Conservation (phyloP, 2,329 filamentous ascomycete species). For the Monosporascus sp. region DNA sequence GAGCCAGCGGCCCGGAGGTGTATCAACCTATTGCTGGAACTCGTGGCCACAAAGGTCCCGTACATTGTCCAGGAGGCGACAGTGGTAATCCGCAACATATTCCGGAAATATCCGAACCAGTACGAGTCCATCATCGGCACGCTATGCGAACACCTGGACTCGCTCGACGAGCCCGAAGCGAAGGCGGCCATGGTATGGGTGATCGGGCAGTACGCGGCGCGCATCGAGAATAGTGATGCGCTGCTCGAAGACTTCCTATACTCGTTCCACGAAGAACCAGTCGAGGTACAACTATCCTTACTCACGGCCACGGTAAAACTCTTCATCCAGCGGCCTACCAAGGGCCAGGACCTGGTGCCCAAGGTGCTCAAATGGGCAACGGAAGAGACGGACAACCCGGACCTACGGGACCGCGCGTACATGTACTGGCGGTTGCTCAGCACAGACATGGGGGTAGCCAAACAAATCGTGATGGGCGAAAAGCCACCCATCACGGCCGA, state of each 20-base stretch:
- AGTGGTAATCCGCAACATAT: slow-evolving; percentile 97
- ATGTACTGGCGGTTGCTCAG: slow-evolving; percentile 99
- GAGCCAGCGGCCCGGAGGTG: slow-evolving; percentile 86
- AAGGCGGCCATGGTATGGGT: slow-evolving; percentile 99
- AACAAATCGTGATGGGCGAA: slow-evolving; percentile 89
- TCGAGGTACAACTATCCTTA: slow-evolving; percentile 91
- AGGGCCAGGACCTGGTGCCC: slow-evolving; percentile 87
- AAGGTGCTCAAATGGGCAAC: slow-evolving; percentile 98
- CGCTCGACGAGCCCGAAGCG: slow-evolving; percentile 92
- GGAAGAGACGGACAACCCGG: slow-evolving; percentile 97
- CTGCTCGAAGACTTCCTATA: slow-evolving; percentile 93
- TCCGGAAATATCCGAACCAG: slow-evolving; percentile 97
- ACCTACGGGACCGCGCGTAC: slow-evolving; percentile 90
- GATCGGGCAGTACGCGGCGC: slow-evolving; percentile 94
- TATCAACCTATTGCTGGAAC: slow-evolving; percentile 85
- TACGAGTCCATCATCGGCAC: slow-evolving; percentile 97
- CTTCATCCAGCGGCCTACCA: slow-evolving; percentile 94
- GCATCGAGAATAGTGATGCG: slow-evolving; percentile 94
- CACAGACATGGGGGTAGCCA: slow-evolving; percentile 82
- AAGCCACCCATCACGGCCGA: slow-evolving; percentile 96
- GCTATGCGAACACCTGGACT: slow-evolving; percentile 92
- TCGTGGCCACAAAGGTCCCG: slow-evolving; percentile 95
- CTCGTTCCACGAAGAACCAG: slow-evolving; percentile 87
- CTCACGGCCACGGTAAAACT: slow-evolving; percentile 96
- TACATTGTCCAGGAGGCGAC: slow-evolving; percentile 99